Evolutionary conservation across 2,329 filamentous ascomycete genomes (phyloP).

Genomic region (Diplodia sapinea): DNA sequence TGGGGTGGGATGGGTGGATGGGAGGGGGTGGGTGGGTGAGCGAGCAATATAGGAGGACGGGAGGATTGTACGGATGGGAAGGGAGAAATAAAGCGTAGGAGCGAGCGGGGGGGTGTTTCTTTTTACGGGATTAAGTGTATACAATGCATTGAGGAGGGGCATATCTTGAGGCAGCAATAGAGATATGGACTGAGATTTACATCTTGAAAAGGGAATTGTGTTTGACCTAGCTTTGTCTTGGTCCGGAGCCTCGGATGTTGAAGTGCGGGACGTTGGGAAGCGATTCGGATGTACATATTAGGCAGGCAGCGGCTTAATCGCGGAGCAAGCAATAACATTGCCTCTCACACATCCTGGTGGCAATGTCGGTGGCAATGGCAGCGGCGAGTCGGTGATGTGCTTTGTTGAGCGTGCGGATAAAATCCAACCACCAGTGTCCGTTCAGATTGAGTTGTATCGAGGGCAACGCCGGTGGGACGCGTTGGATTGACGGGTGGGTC

Average conservation of each 20-base stretch:
- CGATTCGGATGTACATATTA: not conserved
- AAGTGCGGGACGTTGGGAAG: not conserved
- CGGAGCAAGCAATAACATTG: not conserved
- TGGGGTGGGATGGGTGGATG: no score
- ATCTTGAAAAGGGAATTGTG: not conserved
- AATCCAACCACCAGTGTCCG: no score
- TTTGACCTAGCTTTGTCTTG: not conserved
- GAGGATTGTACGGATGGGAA: no score
- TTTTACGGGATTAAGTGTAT: not conserved
- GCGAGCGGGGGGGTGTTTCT: not conserved
- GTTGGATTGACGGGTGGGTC: not conserved
- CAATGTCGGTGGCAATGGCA: no score
- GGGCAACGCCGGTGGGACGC: no score
- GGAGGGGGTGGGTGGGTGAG: no score
- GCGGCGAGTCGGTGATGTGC: not conserved
- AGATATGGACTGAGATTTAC: not conserved
- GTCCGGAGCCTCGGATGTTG: not conserved
- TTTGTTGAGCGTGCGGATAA: not conserved
- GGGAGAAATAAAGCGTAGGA: no score
- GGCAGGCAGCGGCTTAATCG: not conserved
- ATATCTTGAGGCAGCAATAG: not conserved
- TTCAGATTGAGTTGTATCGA: not conserved
- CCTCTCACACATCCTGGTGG: not conserved
- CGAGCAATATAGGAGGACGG: no score
- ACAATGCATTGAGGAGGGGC: not conserved